phyloP scores from a whole-genome alignment of 2,329 filamentous ascomycete genomes.

The Ophiostoma himal-ulmi region DNA sequence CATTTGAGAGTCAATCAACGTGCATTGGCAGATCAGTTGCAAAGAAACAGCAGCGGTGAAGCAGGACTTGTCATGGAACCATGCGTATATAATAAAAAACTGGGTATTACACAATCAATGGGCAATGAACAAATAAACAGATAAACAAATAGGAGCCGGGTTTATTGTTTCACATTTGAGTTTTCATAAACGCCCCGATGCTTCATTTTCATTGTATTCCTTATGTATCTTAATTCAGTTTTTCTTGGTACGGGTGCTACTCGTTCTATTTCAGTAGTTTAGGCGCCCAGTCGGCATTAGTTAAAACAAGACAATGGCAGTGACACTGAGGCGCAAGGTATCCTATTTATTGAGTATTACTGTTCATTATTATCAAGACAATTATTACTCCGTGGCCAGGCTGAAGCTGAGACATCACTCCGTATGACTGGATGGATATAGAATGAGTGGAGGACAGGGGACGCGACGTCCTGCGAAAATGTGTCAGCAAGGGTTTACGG shows the following conservation, averaged over 20 bases:
- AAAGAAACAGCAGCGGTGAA: no score
- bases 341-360: not conserved
- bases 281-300: constrained; percentile 1
- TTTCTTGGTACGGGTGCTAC: not conserved
- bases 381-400: not conserved
- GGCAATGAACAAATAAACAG: no score
- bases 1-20: no score
- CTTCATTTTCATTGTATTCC: not conserved
- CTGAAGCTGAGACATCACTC: not conserved
- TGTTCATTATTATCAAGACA: not conserved
- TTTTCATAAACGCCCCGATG: not conserved
- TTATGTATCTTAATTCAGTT: not conserved
- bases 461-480: constrained; percentile 1
- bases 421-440: not conserved
- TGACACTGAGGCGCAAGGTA: not conserved
- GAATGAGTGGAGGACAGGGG: constrained; percentile 4
- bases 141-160: not conserved
- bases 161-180: not conserved
- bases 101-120: no score
- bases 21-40: no score
- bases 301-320: not conserved
- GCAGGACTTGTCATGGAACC: no score
- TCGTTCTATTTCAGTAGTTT: not conserved
- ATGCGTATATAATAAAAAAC: no score
- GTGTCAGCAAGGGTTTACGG: constrained; percentile 4